Conservation (phyloP, 345 rosid species). For the Melaleuca quinquenervia region DNA sequence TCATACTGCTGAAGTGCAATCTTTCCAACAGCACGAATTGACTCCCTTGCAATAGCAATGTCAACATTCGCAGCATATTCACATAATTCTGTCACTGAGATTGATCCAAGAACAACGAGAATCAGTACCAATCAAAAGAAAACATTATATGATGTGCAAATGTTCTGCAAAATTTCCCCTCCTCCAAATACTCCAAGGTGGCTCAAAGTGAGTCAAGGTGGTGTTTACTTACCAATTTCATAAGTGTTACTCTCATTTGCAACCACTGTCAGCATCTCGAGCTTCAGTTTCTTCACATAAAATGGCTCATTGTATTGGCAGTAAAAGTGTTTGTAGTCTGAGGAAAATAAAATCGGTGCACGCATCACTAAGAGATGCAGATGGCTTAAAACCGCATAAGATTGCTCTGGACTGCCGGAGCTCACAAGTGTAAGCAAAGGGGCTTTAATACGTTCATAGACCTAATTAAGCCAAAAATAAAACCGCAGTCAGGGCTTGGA, state of each 20-base stretch:
- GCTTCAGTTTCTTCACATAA: conserved; percentile 96
- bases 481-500: neutral
- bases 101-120: conserved; percentile 4
- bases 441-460: conserved; percentile 96
- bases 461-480: conserved; percentile 32
- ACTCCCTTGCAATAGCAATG: conserved; percentile 90
- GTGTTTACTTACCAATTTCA: conserved; percentile 72
- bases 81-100: conserved; percentile 91
- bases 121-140: neutral
- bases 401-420: conserved; percentile 99
- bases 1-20: conserved; percentile 98
- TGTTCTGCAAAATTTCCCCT: neutral
- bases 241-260: conserved; percentile 97
- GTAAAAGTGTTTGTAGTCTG: conserved; percentile 91
- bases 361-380: conserved; percentile 97
- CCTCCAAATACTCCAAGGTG: neutral
- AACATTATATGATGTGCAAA: neutral
- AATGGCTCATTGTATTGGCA: conserved; percentile 97
- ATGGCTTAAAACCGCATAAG: conserved; percentile 94
- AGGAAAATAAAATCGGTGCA: conserved; percentile 83
- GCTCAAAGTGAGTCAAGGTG: neutral
- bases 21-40: conserved; percentile 97
- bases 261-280: conserved; percentile 98
- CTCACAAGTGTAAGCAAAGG: conserved; percentile 92
- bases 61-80: conserved; percentile 99